Evolutionary conservation across 1,284 basidiomycete species (phyloP), one percentile per base, ranked within the genome.

Genomic region (Porogramme epimiltina): DNA sequence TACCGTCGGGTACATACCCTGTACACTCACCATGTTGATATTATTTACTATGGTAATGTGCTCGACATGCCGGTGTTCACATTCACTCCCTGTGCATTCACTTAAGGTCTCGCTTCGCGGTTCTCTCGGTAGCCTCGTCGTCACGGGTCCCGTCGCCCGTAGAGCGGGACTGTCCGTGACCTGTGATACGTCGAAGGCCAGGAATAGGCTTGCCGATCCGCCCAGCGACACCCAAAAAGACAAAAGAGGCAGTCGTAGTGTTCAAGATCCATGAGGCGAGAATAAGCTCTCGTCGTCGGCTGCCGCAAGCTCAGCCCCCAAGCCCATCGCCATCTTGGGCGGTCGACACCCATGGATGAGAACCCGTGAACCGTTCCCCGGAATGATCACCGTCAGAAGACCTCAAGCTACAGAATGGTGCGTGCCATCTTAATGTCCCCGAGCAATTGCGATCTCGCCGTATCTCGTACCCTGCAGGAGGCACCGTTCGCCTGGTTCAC

Each of bases 1-100:
- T 43, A 8, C 31, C 11, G 38, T 16, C 38, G 48, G 50, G 54
- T 56, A 52, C 58, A 59, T 59, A 59, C 37, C 34, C 25, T 59
- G 58, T 59, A 59, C 46, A 42, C 54, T 34, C 49, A 59, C 39
- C 45, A 38, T 42, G 48, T 51, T 51, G 52, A 54, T 56, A 47
- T 51, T 56, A 55, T 59, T 52, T 46, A 45, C 49, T 59, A 54
- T 55, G 55, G 48, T 48, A 48, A 54, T 54, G 47, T 49, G 43
- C 44, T 49, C 45, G 18, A 24, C 33, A 19, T 34, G 41, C 20
- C 45, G 41, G 41, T 43, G 40, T 24, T 16, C 13, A 37, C 36
- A 28, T 38, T 43, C 44, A 23, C 23, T 43, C 20, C 34, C 34
- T 22, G 28, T 25, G 33, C 34, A 37, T 37, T 5, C 34, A 37